Evolutionary conservation across 2,329 filamentous ascomycete species (phyloP), one percentile per base, ranked within the genome.

Genomic region (Calonectria leucothoes): DNA sequence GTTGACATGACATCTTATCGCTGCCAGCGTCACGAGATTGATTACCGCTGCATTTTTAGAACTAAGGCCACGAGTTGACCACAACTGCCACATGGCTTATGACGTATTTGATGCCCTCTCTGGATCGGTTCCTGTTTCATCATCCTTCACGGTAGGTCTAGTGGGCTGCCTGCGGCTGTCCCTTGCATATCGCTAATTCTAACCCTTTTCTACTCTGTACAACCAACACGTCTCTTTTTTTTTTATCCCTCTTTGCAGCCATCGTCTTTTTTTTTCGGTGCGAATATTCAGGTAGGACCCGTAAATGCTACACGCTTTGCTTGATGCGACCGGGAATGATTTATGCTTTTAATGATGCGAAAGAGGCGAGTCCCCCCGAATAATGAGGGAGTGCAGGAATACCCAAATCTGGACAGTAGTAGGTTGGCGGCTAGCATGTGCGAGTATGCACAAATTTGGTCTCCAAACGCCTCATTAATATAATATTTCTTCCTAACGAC

Each of bases 21-120:
- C 69, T 76, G 59, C 35, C 49, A 52, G 45, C 65, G 74, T 80
- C 79, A 80, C 77, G 70, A 76, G 79, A 73, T 52, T 63, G 64
- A 29, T 63, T 42, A 48, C 64, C 55, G 42, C 35, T 59, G 39
- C 23, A 35, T 57, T 61, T 52, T 74, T 57, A 70, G 51, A 66
- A 65, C 49, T n/a, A 67, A 29, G 71, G 39, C 49, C 49, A 61
- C 23, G 29, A 59, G 49, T 39, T 68, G 61, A 63, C 59, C 61
- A 29, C 45, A 59, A 66, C 27, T 23, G 76, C 78, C 78, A 78
- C 78, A 74, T 80, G 78, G 71, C 42, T 73, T 29, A 71, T 74
- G 68, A 71, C 68, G 71, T 69, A 63, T 27, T 59, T 65, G 65
- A 55, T 63, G 55, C 33, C 49, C n/a, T 48, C 31, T 68, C 37